Evolutionary conservation across 1,284 basidiomycete species (phyloP).

Genomic region (Rhodotorula sp.): DNA sequence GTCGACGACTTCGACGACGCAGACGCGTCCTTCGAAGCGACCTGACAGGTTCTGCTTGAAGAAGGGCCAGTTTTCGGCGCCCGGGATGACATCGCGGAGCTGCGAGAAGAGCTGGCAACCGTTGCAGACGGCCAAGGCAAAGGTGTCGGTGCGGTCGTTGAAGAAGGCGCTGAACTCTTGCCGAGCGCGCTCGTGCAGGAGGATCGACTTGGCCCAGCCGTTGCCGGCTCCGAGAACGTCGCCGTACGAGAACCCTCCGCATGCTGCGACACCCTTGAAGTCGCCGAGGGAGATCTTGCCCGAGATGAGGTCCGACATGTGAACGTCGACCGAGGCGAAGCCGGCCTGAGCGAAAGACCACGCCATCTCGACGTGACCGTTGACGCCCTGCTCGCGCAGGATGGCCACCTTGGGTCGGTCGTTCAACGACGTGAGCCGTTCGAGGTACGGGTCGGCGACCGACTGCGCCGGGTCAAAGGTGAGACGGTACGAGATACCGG

Average conservation of each 20-base stretch:
- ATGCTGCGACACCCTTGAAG: slow-evolving; percentile 89
- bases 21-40: slow-evolving; percentile 85
- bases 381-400: slow-evolving; percentile 95
- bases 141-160: slow-evolving; percentile 66
- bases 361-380: slow-evolving; percentile 97
- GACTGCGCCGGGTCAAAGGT: slow-evolving; percentile 58
- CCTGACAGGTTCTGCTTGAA: slow-evolving; percentile 87
- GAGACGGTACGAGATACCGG: slow-evolving; percentile 75
- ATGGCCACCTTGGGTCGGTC: slow-evolving; percentile 85
- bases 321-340: slow-evolving; percentile 91
- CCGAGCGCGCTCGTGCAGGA: slow-evolving; percentile 72
- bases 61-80: slow-evolving; percentile 78
- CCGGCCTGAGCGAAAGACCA: slow-evolving; percentile 93
- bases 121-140: slow-evolving; percentile 94
- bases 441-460: slow-evolving; percentile 41
- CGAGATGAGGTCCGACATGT: slow-evolving; percentile 93
- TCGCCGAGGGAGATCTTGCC: slow-evolving; percentile 62
- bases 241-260: slow-evolving; percentile 97
- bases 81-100: slow-evolving; percentile 81
- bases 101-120: slow-evolving; percentile 96
- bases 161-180: slow-evolving; percentile 81
- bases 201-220: slow-evolving; percentile 93
- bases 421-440: slow-evolving; percentile 46
- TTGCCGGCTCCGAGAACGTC: slow-evolving; percentile 96
- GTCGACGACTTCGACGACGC: slow-evolving; percentile 69